A percentile compares a stretch with the other conserved stretches of the same genome.
These are phyloP conservation scores for Manihot esculenta DNA, from an alignment of 441 rosid genomes.

Conservation along the genomic window DNA sequence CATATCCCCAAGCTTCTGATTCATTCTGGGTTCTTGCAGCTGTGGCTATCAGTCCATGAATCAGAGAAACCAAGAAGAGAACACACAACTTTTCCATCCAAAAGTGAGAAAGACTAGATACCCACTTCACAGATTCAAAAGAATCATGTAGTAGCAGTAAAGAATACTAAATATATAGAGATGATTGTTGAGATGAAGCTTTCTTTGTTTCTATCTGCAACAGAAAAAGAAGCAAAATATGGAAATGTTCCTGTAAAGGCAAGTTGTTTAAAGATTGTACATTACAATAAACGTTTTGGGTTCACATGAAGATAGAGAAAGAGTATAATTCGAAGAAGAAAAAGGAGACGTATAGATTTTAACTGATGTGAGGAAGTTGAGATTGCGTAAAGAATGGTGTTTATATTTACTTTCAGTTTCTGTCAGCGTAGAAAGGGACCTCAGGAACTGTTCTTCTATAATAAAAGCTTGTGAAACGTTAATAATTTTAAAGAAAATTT, in stretches of 20 bases:
- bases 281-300: too few species aligned
- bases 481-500: too few species aligned
- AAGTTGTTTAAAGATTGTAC: conserved; percentile 13
- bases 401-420: not conserved
- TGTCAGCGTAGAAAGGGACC: not conserved
- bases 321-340: too few species aligned
- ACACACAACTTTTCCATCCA: conserved; percentile 44
- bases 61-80: conserved; percentile 28
- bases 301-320: too few species aligned
- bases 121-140: conserved; percentile 21
- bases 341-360: too few species aligned
- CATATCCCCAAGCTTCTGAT: conserved; percentile 88
- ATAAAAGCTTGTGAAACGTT: too few species aligned
- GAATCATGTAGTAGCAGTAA: conserved; percentile 2
- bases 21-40: conserved; percentile 35
- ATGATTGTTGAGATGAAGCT: not conserved
- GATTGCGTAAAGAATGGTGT: conserved; percentile 13
- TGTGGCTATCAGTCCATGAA: conserved; percentile 34
- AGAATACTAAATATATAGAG: not conserved
- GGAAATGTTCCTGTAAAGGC: conserved; percentile 12
- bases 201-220: conserved; percentile 12
- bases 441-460: too few species aligned
- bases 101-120: not conserved
- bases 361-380: not conserved
- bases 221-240: not conserved